These are phyloP conservation scores for Nemania serpens DNA, from an alignment of 2,329 filamentous ascomycete species.

Conservation along the genomic window DNA sequence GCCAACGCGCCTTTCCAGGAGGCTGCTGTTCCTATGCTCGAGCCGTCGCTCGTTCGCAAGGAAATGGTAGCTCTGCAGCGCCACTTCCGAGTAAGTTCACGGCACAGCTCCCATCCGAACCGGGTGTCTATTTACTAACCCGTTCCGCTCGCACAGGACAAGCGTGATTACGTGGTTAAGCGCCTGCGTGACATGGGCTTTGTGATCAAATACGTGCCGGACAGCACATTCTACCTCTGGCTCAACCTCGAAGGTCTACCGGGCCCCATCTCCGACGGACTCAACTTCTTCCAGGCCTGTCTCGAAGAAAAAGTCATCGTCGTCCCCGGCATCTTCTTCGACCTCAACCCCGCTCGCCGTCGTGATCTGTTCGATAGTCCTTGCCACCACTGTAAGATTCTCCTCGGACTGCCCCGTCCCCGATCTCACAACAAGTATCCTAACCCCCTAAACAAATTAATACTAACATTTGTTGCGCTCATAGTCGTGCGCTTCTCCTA, in stretches of 20 bases:
- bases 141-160: slow-evolving; percentile 56
- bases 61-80: slow-evolving; percentile 90
- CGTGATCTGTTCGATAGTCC: slow-evolving; percentile 92
- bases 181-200: slow-evolving; percentile 87
- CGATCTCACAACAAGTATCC: not conserved
- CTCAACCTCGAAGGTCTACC: slow-evolving; percentile 71
- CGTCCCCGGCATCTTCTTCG: slow-evolving; percentile 97
- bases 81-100: slow-evolving; percentile 71
- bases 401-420: not conserved
- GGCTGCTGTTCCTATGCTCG: slow-evolving; percentile 90
- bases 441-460: too few species aligned
- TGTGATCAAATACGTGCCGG: slow-evolving; percentile 78
- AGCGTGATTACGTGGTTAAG: slow-evolving; percentile 87
- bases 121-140: not conserved
- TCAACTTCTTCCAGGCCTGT: slow-evolving; percentile 97
- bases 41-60: slow-evolving; percentile 74
- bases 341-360: slow-evolving; percentile 87
- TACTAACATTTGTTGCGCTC: slow-evolving; percentile 1
- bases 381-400: slow-evolving; percentile 73
- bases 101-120: not conserved
- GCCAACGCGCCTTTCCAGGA: slow-evolving; percentile 96
- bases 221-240: slow-evolving; percentile 94
- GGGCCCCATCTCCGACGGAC: slow-evolving; percentile 82
- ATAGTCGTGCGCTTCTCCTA: slow-evolving; percentile 79
- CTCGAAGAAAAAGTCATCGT: slow-evolving; percentile 94